These are phyloP conservation scores for Byssochlamys sp. DNA, from an alignment of 2,329 filamentous ascomycete genomes.

Conservation along the genomic window DNA sequence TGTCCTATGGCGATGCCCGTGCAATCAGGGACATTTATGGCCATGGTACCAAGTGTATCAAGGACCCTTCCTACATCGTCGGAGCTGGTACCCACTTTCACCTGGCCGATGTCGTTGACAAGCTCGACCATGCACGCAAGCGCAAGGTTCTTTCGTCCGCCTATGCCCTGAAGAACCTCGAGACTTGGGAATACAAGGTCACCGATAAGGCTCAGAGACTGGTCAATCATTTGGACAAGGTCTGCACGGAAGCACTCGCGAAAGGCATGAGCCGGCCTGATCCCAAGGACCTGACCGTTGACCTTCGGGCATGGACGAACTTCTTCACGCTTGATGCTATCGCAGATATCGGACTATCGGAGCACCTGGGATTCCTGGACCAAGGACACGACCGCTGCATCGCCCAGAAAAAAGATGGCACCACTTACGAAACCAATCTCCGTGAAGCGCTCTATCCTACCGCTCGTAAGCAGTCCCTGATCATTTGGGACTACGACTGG, in stretches of 20 bases:
- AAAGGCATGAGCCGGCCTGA: conserved; percentile 14
- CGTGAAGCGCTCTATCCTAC: conserved; percentile 45
- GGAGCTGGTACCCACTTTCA: conserved; percentile 42
- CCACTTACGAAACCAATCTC: conserved; percentile 37
- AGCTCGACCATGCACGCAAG: conserved; percentile 44
- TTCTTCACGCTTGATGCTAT: conserved; percentile 51
- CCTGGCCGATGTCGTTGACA: conserved; percentile 45
- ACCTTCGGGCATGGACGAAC: conserved; percentile 45
- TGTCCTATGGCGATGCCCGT: conserved; percentile 34
- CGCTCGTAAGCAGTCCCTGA: conserved; percentile 41
- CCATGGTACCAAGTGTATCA: conserved; percentile 42
- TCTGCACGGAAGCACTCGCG: conserved; percentile 30
- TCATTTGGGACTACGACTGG: conserved; percentile 45
- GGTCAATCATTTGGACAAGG: conserved; percentile 35
- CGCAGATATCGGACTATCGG: conserved; percentile 46
- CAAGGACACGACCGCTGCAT: conserved; percentile 38
- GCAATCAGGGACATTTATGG: conserved; percentile 46
- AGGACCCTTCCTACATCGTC: conserved; percentile 41
- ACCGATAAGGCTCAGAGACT: conserved; percentile 42
- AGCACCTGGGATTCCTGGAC: conserved; percentile 45
- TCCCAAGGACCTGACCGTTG: conserved; percentile 37
- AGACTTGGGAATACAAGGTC: conserved; percentile 48
- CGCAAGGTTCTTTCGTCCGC: conserved; percentile 43
- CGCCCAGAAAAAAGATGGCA: conserved; percentile 39
- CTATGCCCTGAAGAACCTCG: conserved; percentile 46